Percentiles rank a stretch among this genome's conserved stretches.
These are phyloP conservation scores for Aspergillus egyptiacus DNA, from an alignment of 495 filamentous ascomycete genomes.

Conservation along the genomic window DNA sequence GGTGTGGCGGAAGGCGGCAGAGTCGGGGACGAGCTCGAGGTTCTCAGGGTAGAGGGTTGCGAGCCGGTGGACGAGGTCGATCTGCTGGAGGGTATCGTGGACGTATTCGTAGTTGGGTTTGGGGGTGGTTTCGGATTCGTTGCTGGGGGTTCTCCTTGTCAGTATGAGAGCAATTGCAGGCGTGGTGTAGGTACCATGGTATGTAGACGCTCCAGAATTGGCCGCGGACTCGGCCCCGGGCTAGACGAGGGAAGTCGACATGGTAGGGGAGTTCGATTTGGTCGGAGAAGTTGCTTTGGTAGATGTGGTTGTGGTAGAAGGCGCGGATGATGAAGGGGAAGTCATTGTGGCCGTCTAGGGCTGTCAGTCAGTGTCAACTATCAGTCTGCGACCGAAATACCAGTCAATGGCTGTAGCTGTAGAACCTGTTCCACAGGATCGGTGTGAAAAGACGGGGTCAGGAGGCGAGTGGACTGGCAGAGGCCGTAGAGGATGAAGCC, in stretches of 20 bases:
- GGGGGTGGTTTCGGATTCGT: neutral
- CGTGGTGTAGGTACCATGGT: conserved; percentile 62
- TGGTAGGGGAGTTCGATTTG: conserved; percentile 72
- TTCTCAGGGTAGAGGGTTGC: conserved; percentile 4
- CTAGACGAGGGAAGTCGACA: conserved; percentile 69
- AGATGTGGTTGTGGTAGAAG: conserved; percentile 72
- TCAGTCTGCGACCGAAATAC: neutral
- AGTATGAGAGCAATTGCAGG: conserved; percentile 65
- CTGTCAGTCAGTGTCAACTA: conserved; percentile 3
- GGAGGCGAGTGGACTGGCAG: conserved; percentile 1
- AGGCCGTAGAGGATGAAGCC: conserved; percentile 2
- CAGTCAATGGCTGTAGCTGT: conserved; percentile 9
- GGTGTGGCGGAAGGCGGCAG: conserved; percentile 4
- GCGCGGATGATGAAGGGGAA: conserved; percentile 66
- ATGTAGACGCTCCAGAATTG: conserved; percentile 91
- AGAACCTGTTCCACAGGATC: conserved; percentile 8
- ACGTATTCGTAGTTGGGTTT: conserved; percentile 3
- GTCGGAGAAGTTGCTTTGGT: conserved; percentile 36
- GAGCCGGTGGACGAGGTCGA: conserved; percentile 12
- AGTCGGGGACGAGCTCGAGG: conserved; percentile 4
- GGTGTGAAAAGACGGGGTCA: neutral
- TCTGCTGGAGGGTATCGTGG: conserved; percentile 12
- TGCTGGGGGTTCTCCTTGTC: conserved; percentile 31
- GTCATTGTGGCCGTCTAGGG: conserved; percentile 86
- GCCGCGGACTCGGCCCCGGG: conserved; percentile 47